These are phyloP conservation scores for Chaetomium tenue DNA, from an alignment of 495 filamentous ascomycete genomes.

Conservation along the genomic window DNA sequence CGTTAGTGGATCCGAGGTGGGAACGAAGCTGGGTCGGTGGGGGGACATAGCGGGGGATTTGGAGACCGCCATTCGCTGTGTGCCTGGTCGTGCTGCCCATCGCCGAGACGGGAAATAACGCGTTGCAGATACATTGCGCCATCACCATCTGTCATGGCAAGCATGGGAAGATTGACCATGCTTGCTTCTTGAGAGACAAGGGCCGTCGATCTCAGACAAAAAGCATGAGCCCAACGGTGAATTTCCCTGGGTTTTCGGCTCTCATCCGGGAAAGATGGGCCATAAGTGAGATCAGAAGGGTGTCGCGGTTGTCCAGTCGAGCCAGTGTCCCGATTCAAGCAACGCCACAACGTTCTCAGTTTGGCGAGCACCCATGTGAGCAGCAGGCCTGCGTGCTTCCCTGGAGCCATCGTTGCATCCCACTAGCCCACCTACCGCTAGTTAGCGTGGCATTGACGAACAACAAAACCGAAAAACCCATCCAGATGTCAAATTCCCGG, in stretches of 20 bases:
- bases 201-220: not conserved
- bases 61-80: not conserved
- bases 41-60: not conserved
- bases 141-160: constrained; percentile 10
- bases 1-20: constrained; percentile 21
- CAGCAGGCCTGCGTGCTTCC: not conserved
- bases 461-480: not conserved
- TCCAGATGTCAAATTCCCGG: constrained; percentile 9
- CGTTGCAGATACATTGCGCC: constrained; percentile 17
- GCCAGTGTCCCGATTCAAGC: not conserved
- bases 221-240: not conserved
- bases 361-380: not conserved
- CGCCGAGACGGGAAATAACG: constrained; percentile 22
- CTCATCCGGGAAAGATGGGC: not conserved
- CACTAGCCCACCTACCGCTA: not conserved
- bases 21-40: not conserved
- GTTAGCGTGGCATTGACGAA: not conserved
- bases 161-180: not conserved
- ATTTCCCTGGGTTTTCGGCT: constrained; percentile 2
- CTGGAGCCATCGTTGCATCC: not conserved
- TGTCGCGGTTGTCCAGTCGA: not conserved
- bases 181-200: not conserved
- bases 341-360: not conserved
- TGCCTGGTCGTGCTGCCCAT: constrained; percentile 1
- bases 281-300: not conserved